Base-by-base conservation (phyloP, 1,284 basidiomycete genomes). In the Papiliotrema nemorosa region DNA sequence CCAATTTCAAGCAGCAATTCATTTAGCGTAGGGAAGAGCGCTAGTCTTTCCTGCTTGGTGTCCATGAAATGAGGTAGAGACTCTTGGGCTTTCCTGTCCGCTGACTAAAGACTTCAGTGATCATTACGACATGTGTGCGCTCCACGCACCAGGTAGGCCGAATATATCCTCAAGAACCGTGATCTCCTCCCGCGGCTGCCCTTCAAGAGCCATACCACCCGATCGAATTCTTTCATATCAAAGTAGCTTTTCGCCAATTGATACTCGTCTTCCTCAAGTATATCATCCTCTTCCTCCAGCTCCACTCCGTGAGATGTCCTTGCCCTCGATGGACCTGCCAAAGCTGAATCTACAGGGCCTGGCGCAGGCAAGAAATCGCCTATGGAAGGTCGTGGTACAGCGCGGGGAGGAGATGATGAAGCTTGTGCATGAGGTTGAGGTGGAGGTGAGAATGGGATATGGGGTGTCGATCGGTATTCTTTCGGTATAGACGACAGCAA, bases 141-240 rank as follows among this genome's bases (percentile, higher is more conserved):
- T 37, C 7, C 6, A 27, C 86, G 78, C 69, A 93, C 92, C 69
- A 97, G 77, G 70, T 86, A 97, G 54, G 83, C 82, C 51, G 87
- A 82, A 68, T 97, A 97, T 33, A 86, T 75, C 44, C 80, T 79
- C 58, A 97, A 67, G 72, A 97, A 97, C 18, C 78, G 78, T 1
- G 86, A 85, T 63, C 87, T 87, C 24, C 82, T 75, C 53, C 86
- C 86, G 59, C 70, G 80, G 59, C 85, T 87, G 12, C 78, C 75
- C 39, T 77, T 76, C 41, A 96, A 73, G 47, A 82, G 74, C 60
- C 84, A 81, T 6, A 82, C 81, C 35, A 85, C 88, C 54, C 91
- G 81, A 49, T 84, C 79, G 60, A 87, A 86, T 64, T 97, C 90
- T 57, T 86, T 85, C 20, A 83, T 78, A 55, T 90, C 84, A 58